Evolutionary conservation across 352 stramenopile genomes (phyloP).

Genomic region (Pythium dissotocum): DNA sequence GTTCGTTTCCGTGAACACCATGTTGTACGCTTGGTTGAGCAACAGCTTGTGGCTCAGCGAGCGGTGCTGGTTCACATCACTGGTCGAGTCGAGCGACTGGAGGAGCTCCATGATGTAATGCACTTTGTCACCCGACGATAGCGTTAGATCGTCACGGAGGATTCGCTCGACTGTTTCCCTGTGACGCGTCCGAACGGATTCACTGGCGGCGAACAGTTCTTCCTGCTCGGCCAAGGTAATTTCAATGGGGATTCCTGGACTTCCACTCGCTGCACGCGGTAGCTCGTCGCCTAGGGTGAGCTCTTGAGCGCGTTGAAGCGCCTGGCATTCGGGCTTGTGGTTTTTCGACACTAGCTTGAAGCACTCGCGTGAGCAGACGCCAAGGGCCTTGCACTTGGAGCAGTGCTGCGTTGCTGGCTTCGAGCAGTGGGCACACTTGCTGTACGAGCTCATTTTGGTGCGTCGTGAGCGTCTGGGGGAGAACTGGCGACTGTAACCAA

Average conservation of each 20-base stretch:
- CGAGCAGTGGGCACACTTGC: slow-evolving; percentile 22
- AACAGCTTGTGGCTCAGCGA: slow-evolving; percentile 8
- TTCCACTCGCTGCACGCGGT: background rate
- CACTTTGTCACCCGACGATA: background rate
- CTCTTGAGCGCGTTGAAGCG: slow-evolving; percentile 20
- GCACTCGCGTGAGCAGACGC: slow-evolving; percentile 31
- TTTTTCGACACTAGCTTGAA: slow-evolving; percentile 25
- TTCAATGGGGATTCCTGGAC: background rate
- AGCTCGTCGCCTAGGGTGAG: background rate
- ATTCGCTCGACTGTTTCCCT: background rate
- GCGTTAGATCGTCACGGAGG: background rate
- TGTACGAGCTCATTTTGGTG: background rate
- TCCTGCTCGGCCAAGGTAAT: background rate
- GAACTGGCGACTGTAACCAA: too few relatives aligned
- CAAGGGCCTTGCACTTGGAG: slow-evolving; percentile 32
- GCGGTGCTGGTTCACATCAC: slow-evolving; percentile 28
- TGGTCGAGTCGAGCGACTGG: slow-evolving; percentile 20
- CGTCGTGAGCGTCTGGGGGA: too few relatives aligned
- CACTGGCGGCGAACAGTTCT: background rate
- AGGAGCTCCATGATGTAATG: slow-evolving; percentile 12
- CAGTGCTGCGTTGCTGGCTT: slow-evolving; percentile 29
- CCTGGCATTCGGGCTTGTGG: slow-evolving; percentile 35
- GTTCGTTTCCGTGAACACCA: background rate
- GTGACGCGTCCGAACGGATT: background rate
- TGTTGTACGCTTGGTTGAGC: slow-evolving; percentile 6